These are phyloP conservation scores for Aspergillus brasiliensis DNA, from an alignment of 2,329 filamentous ascomycete genomes.

Conservation along the genomic window DNA sequence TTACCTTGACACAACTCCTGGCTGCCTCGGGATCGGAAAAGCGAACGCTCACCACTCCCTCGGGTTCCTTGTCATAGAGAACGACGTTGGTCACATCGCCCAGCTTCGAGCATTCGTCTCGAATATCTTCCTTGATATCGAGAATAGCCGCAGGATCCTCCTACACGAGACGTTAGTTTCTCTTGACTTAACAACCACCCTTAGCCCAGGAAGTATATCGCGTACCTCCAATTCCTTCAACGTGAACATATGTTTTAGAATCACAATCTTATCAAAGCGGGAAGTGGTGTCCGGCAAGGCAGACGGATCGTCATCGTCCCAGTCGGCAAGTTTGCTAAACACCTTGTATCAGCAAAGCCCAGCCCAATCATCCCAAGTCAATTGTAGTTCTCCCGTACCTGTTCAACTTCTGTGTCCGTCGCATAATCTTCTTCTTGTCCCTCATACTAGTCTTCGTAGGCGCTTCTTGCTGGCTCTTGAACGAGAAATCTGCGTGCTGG, in stretches of 20 bases:
- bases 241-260: conserved; percentile 93
- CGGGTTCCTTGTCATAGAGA: conserved; percentile 81
- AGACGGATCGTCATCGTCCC: conserved; percentile 84
- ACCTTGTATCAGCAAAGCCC: conserved; percentile 18
- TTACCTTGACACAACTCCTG: conserved; percentile 64
- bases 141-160: conserved; percentile 80
- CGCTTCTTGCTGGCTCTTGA: conserved; percentile 81
- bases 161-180: conserved; percentile 30
- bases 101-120: conserved; percentile 83
- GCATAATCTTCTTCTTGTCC: conserved; percentile 87
- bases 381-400: conserved; percentile 43
- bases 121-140: conserved; percentile 93
- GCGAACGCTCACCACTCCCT: conserved; percentile 82
- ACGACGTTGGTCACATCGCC: conserved; percentile 89
- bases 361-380: background rate
- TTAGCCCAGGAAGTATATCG: background rate
- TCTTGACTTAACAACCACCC: background rate
- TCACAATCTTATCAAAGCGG: conserved; percentile 75
- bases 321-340: conserved; percentile 81
- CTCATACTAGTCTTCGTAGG: conserved; percentile 56
- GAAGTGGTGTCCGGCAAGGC: conserved; percentile 58
- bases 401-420: conserved; percentile 86
- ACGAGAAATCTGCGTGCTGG: conserved; percentile 81
- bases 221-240: conserved; percentile 70
- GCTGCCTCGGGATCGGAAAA: conserved; percentile 75